A percentile compares a stretch with the other conserved stretches of the same genome.
Conservation (phyloP, 768 basidiomycete species). For the Lentinula lateritia region DNA sequence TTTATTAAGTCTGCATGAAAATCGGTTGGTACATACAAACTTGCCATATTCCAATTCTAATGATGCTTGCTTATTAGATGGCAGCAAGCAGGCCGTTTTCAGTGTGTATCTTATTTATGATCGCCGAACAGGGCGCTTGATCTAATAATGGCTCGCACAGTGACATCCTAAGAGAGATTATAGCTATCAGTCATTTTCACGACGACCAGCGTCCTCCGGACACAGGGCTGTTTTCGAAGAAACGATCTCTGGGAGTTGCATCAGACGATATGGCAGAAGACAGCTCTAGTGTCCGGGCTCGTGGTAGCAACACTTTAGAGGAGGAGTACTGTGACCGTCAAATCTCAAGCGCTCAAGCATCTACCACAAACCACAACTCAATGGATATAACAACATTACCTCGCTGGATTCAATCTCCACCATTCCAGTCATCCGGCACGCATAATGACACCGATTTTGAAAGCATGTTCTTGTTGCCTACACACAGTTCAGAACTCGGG, state of each 20-base stretch:
- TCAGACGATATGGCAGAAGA: neutral
- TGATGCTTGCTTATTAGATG: conserved; percentile 22
- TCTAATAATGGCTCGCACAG: neutral
- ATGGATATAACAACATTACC: neutral
- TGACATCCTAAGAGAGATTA: neutral
- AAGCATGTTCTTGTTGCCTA: neutral
- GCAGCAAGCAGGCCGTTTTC: conserved; percentile 41
- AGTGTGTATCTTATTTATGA: conserved; percentile 25
- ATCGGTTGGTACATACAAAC: neutral
- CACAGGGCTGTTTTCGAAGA: neutral
- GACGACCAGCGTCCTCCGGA: too few relatives aligned
- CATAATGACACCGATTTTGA: neutral
- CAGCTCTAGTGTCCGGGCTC: too few relatives aligned
- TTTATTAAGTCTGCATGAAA: conserved; percentile 1
- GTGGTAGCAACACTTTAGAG: neutral
- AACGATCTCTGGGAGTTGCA: neutral
- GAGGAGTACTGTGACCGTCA: neutral
- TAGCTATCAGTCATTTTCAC: neutral
- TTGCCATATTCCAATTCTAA: neutral
- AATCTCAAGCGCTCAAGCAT: neutral
- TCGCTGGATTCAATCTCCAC: neutral
- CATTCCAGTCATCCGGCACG: neutral
- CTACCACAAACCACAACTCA: neutral
- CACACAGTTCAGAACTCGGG: neutral
- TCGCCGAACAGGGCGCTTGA: neutral